Percentiles rank a stretch among this genome's conserved stretches.
Evolutionary conservation across 2,329 filamentous ascomycete genomes (phyloP).

Genomic region (Pseudogymnoascus verrucosus): DNA sequence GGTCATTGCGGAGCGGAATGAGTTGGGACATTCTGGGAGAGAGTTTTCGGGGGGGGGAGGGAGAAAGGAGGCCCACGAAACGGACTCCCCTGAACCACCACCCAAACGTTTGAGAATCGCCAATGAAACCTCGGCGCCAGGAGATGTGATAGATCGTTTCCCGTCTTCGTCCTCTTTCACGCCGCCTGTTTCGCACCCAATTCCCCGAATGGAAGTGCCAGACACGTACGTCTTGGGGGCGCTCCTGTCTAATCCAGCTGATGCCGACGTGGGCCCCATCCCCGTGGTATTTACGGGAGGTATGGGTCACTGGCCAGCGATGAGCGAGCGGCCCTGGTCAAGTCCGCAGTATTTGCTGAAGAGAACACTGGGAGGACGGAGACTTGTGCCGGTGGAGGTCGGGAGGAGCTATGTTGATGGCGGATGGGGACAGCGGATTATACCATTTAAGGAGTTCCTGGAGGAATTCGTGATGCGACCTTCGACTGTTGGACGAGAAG

Average conservation of each 20-base stretch:
- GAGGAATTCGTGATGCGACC: constrained; percentile 23
- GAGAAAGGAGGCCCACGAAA: not conserved
- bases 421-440: constrained; percentile 74
- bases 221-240: constrained; percentile 53
- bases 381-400: constrained; percentile 79
- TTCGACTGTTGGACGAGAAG: not conserved
- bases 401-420: constrained; percentile 82
- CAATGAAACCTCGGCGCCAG: not conserved
- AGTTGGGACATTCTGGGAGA: not conserved
- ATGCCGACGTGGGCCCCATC: constrained; percentile 33
- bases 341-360: constrained; percentile 66
- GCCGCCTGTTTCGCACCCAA: constrained; percentile 35
- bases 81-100: not conserved
- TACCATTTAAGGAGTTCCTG: constrained; percentile 68
- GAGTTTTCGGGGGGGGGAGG: too few species aligned
- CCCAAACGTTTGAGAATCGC: constrained; percentile 19
- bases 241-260: constrained; percentile 43
- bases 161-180: constrained; percentile 28
- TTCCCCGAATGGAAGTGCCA: constrained; percentile 36
- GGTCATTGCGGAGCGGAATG: not conserved
- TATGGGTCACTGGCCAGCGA: constrained; percentile 68
- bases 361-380: constrained; percentile 64
- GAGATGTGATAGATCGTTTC: constrained; percentile 14
- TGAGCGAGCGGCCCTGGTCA: constrained; percentile 60
- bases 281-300: constrained; percentile 65